Conservation (phyloP, 2,329 filamentous ascomycete species). For the Shiraia sp. region DNA sequence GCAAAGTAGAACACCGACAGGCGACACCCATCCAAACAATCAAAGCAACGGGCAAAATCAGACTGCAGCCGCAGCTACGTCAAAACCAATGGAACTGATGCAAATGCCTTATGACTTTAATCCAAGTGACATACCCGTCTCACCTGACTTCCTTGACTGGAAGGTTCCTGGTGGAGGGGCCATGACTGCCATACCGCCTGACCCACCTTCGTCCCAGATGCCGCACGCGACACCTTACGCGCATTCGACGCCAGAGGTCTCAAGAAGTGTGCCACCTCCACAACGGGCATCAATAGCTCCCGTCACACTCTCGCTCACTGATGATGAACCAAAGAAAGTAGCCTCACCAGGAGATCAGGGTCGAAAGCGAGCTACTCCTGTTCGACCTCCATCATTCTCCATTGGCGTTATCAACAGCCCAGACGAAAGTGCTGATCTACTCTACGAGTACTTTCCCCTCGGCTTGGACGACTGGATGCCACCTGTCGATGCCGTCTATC, state of each 20-base stretch:
- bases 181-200: constrained; percentile 49
- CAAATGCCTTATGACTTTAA: constrained; percentile 49
- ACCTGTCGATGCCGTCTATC: constrained; percentile 85
- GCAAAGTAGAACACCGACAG: constrained; percentile 42
- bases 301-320: constrained; percentile 60
- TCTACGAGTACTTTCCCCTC: constrained; percentile 95
- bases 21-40: constrained; percentile 36
- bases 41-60: constrained; percentile 32
- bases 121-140: constrained; percentile 45
- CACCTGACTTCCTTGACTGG: constrained; percentile 51
- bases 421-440: constrained; percentile 75
- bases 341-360: constrained; percentile 39
- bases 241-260: constrained; percentile 58
- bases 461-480: constrained; percentile 92
- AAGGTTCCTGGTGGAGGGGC: constrained; percentile 46
- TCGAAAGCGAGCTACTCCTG: constrained; percentile 43
- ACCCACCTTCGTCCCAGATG: constrained; percentile 41
- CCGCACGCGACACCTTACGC: constrained; percentile 49
- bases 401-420: constrained; percentile 62
- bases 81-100: constrained; percentile 42
- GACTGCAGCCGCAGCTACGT: constrained; percentile 17
- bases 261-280: constrained; percentile 44
- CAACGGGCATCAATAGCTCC: constrained; percentile 51
- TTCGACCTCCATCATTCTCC: constrained; percentile 51
- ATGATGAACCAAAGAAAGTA: constrained; percentile 56